Percentiles rank a stretch among this genome's conserved stretches.
These are phyloP conservation scores for Colletotrichum musicola DNA, from an alignment of 2,329 filamentous ascomycete genomes.

Conservation along the genomic window DNA sequence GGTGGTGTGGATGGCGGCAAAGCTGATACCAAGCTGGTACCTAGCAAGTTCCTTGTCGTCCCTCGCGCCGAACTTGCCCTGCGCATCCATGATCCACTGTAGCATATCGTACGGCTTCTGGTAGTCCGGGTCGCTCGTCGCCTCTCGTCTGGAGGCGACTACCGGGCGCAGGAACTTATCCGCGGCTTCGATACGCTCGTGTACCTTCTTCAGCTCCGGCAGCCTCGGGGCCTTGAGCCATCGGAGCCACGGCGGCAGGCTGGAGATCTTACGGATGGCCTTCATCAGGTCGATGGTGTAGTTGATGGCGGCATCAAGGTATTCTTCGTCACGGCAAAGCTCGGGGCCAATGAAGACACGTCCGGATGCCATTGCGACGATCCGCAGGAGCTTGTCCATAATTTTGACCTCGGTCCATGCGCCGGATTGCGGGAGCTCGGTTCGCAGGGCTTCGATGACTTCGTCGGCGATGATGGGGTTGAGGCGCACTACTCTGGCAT, in stretches of 20 bases:
- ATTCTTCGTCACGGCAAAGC: slow-evolving; percentile 58
- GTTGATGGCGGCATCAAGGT: slow-evolving; percentile 60
- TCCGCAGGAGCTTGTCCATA: slow-evolving; percentile 55
- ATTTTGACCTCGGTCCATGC: slow-evolving; percentile 58
- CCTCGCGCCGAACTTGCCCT: slow-evolving; percentile 49
- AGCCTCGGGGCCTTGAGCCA: slow-evolving; percentile 48
- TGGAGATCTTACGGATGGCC: slow-evolving; percentile 45
- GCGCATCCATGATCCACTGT: slow-evolving; percentile 59
- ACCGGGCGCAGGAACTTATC: slow-evolving; percentile 52
- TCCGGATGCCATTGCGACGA: slow-evolving; percentile 61
- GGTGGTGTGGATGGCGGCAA: slow-evolving; percentile 67
- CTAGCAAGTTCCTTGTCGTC: slow-evolving; percentile 53
- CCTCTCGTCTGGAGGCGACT: slow-evolving; percentile 47
- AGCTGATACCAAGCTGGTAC: slow-evolving; percentile 57
- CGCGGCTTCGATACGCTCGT: slow-evolving; percentile 48
- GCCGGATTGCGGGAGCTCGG: slow-evolving; percentile 50
- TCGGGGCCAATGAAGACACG: slow-evolving; percentile 62
- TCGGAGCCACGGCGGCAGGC: slow-evolving; percentile 48
- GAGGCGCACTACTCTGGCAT: slow-evolving; percentile 44
- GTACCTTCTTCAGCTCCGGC: slow-evolving; percentile 51
- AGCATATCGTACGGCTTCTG: slow-evolving; percentile 60
- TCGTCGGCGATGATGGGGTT: slow-evolving; percentile 55
- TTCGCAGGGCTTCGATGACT: slow-evolving; percentile 48
- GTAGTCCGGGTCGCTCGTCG: slow-evolving; percentile 17
- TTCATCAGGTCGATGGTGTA: slow-evolving; percentile 59